Base-by-base conservation (phyloP, 2,329 filamentous ascomycete species). In the Mycosphaerella arachidis region DNA sequence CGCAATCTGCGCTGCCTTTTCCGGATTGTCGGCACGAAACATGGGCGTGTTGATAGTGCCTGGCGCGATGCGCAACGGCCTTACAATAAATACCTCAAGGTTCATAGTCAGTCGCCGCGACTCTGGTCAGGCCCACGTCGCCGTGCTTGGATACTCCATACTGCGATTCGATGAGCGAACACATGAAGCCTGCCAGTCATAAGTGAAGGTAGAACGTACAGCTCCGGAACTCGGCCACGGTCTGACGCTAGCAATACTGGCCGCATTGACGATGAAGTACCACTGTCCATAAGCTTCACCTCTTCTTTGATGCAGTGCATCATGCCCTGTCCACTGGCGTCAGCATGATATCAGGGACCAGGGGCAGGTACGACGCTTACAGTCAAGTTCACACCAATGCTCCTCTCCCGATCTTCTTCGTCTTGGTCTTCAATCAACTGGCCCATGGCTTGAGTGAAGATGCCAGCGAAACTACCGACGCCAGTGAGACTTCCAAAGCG, bases 181-280 rank as follows among this genome's bases (percentile, higher is more conserved):
- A 16, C 43, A n/a, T 43, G 31, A 43, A 40, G n/a, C 29, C 40
- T 48, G 20, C n/a, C 20, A 46, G n/a, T 10, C 27, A 10, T 18
- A 6, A 12, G 30, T 20, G 24, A 30, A 6, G 33, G 12, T n/a
- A 18, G 37, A 10, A 27, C 45, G 37, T 52, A 40, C 52, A 37
- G 29, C 58, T 35, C 56, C 56, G 10, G 56, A 54, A 10, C 57
- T 58, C 20, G 60, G 48, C 13, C 46, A 40, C 16, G 58, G 61
- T n/a, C 53, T 67, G 4, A 78, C 37, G 0, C 79, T 79, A 9
- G 76, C 75, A 10, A 74, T 71, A 59, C 75, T 78, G 6, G 75
- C 66, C 12, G 77, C 75, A 67, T 85, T 86, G 35, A 86, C 83
- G 68, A 86, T 85, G 57, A 81, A 82, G 13, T 81, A 80, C 6